Conservation (phyloP, 2,329 filamentous ascomycete species). For the Botryosphaeria dothidea region DNA sequence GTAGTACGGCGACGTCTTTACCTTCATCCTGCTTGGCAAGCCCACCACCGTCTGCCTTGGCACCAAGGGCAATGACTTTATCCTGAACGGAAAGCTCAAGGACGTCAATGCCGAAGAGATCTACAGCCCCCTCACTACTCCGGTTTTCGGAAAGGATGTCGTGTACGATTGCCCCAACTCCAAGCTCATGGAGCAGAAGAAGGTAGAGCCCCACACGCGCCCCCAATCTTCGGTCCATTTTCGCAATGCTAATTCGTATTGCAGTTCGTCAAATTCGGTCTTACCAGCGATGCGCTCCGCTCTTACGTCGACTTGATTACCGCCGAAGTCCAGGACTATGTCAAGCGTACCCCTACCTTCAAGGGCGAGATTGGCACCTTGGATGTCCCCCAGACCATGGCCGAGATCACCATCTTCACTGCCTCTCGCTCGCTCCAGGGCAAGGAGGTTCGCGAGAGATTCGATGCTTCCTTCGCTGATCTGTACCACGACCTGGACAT, state of each 20-base stretch:
- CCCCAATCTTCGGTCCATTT: not conserved
- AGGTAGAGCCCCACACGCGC: conserved; percentile 57
- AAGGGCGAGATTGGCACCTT: conserved; percentile 68
- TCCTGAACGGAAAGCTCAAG: conserved; percentile 86
- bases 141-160: conserved; percentile 79
- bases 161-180: conserved; percentile 90
- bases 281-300: conserved; percentile 72
- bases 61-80: conserved; percentile 83
- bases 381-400: conserved; percentile 74
- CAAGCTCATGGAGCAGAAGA: conserved; percentile 96
- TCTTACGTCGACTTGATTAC: conserved; percentile 79
- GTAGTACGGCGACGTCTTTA: conserved; percentile 86
- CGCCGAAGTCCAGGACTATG: conserved; percentile 70
- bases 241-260: conserved; percentile 19
- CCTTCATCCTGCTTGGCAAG: conserved; percentile 83
- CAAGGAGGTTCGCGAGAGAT: conserved; percentile 75
- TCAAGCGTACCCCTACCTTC: conserved; percentile 67
- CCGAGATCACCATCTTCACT: conserved; percentile 87
- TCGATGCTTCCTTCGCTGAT: conserved; percentile 77
- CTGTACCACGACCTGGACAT: conserved; percentile 89
- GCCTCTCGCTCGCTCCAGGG: conserved; percentile 84
- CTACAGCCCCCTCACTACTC: conserved; percentile 72
- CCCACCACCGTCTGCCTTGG: conserved; percentile 86
- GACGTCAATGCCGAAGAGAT: conserved; percentile 91
- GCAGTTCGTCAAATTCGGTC: conserved; percentile 78